Evolutionary conservation across 768 basidiomycete species (phyloP).

Genomic region (Phaffia australis): DNA sequence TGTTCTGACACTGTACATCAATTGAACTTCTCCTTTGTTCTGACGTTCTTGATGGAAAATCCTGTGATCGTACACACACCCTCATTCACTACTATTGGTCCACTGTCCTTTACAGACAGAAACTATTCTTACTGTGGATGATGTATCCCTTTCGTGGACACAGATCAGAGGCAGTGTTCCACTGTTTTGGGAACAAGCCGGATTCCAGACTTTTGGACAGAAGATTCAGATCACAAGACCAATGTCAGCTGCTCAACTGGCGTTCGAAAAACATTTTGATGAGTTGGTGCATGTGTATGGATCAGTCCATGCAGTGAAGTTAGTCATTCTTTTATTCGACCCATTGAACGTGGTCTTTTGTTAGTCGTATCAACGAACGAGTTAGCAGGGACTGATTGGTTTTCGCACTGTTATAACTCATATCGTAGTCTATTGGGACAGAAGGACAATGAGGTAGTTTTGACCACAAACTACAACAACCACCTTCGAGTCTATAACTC

Average conservation of each 20-base stretch:
- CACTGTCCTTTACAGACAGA: slow-evolving; percentile 54
- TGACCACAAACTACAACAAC: slow-evolving; percentile 70
- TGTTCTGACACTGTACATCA: slow-evolving; percentile 15
- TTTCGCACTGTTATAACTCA: not conserved
- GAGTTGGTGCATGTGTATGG: slow-evolving; percentile 79
- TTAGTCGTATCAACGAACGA: no score
- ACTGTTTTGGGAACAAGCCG: slow-evolving; percentile 98
- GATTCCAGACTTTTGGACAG: slow-evolving; percentile 85
- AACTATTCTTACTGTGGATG: slow-evolving; percentile 73
- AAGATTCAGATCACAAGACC: slow-evolving; percentile 79
- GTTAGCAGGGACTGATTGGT: not conserved
- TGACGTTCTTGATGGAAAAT: no score
- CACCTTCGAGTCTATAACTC: slow-evolving; percentile 46
- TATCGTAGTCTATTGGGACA: slow-evolving; percentile 54
- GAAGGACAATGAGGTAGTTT: slow-evolving; percentile 79
- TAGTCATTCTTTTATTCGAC: not conserved
- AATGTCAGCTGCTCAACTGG: slow-evolving; percentile 79
- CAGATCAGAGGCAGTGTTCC: slow-evolving; percentile 95
- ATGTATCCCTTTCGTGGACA: slow-evolving; percentile 79
- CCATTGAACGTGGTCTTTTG: not conserved
- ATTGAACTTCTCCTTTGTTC: slow-evolving; percentile 4
- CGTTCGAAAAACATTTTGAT: slow-evolving; percentile 87
- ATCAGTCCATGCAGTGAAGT: slow-evolving; percentile 71
- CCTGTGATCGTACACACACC: no score
- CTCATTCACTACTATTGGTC: no score